Evolutionary conservation across 306 rosid species (phyloP).

Genomic region (Parietaria judaica): DNA sequence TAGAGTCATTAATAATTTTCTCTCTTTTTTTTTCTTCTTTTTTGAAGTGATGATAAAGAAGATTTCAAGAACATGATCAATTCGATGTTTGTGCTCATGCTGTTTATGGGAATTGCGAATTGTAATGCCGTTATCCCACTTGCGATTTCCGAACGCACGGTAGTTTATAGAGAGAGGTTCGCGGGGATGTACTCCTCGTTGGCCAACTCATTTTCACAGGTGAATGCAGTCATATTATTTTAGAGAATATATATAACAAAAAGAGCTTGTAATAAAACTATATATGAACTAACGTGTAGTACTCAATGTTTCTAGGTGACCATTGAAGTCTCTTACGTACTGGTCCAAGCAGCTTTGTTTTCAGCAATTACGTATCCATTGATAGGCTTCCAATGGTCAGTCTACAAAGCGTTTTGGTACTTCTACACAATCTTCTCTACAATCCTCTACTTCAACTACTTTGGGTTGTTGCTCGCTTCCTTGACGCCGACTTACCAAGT

Average conservation of each 20-base stretch:
- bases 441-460: constrained; percentile 24
- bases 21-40: background rate
- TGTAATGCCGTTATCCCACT: constrained; percentile 16
- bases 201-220: constrained; percentile 26
- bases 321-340: constrained; percentile 17
- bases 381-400: constrained; percentile 25
- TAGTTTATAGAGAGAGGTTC: constrained; percentile 27
- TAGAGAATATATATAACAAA: too few species aligned
- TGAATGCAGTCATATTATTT: background rate
- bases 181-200: constrained; percentile 30
- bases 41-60: constrained; percentile 10
- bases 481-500: constrained; percentile 20
- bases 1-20: too few species aligned
- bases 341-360: constrained; percentile 14
- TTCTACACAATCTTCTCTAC: constrained; percentile 15
- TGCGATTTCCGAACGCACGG: constrained; percentile 18
- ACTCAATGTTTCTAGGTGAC: constrained; percentile 6
- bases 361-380: constrained; percentile 17
- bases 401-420: constrained; percentile 21
- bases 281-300: too few species aligned
- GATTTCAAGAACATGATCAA: constrained; percentile 22
- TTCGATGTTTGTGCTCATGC: constrained; percentile 13
- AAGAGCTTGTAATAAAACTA: too few species aligned
- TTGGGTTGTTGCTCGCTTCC: constrained; percentile 24
- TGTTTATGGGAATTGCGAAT: constrained; percentile 18